phyloP scores from a whole-genome alignment of 2,329 filamentous ascomycete genomes.

The Fusarium austroafricanum region DNA sequence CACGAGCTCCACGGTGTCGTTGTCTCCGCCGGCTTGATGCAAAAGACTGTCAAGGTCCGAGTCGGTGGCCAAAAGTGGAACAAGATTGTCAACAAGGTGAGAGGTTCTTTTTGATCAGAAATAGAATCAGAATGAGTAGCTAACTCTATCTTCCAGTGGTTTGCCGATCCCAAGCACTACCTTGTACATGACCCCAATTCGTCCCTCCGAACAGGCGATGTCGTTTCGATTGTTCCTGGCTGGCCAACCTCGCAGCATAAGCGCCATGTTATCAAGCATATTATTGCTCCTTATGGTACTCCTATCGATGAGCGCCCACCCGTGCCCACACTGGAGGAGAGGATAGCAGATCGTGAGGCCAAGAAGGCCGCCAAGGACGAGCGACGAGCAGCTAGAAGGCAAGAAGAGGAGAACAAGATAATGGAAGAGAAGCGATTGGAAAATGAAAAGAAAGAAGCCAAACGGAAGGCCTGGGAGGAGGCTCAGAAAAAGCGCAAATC shows the following conservation, averaged over 20 bases:
- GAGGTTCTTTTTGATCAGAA: constrained; percentile 3
- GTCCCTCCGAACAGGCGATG: constrained; percentile 78
- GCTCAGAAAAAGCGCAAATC: constrained; percentile 33
- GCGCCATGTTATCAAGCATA: constrained; percentile 78
- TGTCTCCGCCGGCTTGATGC: constrained; percentile 80
- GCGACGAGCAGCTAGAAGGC: constrained; percentile 56
- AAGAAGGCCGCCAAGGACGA: constrained; percentile 69
- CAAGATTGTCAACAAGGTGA: constrained; percentile 76
- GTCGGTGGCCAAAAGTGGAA: constrained; percentile 80
- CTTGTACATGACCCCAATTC: constrained; percentile 83
- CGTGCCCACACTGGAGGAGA: constrained; percentile 73
- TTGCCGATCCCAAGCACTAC: constrained; percentile 71
- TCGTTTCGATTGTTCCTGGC: constrained; percentile 76
- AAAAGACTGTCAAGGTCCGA: constrained; percentile 82
- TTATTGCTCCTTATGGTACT: constrained; percentile 75
- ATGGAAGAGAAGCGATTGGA: constrained; percentile 45
- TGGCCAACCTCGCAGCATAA: constrained; percentile 75
- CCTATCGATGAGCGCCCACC: constrained; percentile 73
- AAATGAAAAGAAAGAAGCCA: constrained; percentile 42
- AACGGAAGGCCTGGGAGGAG: constrained; percentile 41
- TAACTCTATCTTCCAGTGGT: constrained; percentile 57
- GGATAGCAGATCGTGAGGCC: constrained; percentile 64
- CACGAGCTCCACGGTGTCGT: constrained; percentile 75
- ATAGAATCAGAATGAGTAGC: not conserved
- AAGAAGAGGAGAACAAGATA: constrained; percentile 39